Percentiles rank a stretch among this genome's conserved stretches.
phyloP scores from a whole-genome alignment of 305 asterid species.

The Fraxinus greggii region DNA sequence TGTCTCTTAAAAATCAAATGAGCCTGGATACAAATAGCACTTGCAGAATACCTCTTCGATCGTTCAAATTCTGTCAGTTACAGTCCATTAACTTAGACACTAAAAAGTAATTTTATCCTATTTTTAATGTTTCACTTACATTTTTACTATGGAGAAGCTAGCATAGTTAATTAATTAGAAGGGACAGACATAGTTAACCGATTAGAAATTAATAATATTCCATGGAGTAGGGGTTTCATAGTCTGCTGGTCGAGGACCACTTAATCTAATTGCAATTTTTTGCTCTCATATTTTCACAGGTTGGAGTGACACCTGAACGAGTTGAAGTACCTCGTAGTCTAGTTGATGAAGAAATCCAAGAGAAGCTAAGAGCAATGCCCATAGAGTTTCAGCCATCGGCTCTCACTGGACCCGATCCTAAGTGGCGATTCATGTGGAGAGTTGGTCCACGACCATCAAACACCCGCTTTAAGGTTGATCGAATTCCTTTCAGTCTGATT shows the following conservation, averaged over 20 bases:
- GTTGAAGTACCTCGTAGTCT: constrained; percentile 97
- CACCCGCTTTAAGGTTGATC: constrained; percentile 73
- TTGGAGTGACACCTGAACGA: constrained; percentile 98
- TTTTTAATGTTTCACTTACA: not conserved
- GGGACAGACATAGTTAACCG: not conserved
- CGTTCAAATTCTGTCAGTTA: not conserved
- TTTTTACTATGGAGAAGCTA: not conserved
- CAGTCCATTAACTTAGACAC: not conserved
- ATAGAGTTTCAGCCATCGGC: constrained; percentile 56
- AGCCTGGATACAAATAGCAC: not conserved
- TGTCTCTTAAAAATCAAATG: not conserved
- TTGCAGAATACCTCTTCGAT: not conserved
- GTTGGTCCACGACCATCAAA: constrained; percentile 77
- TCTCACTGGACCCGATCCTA: constrained; percentile 93
- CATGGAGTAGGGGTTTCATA: not conserved
- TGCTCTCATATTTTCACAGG: constrained; percentile 47
- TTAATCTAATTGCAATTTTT: not conserved
- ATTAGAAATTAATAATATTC: not conserved
- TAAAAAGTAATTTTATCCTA: not conserved
- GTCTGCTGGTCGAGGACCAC: constrained; percentile 16
- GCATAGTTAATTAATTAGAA: not conserved
- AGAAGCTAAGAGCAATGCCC: constrained; percentile 69
- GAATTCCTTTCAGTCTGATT: constrained; percentile 10
- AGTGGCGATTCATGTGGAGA: constrained; percentile 99
- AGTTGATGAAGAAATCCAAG: constrained; percentile 83